Base-by-base conservation (phyloP, 257 asterid species). In the Thymus mandschuricus region DNA sequence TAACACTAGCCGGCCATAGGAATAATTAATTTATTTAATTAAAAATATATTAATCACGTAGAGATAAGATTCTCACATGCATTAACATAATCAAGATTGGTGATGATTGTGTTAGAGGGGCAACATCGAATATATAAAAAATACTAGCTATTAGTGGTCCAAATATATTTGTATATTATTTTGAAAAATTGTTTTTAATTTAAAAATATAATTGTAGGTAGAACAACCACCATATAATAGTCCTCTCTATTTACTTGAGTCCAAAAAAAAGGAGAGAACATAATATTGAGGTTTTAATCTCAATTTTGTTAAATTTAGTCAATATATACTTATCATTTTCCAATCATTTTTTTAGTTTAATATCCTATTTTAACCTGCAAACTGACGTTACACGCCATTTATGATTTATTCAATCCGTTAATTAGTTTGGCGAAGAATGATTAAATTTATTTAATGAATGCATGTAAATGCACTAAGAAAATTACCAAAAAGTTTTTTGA, bases 71-170 rank as follows among this genome's bases (percentile, higher is more conserved):
- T 59, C 49, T 15, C 54, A 9, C 55, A 60, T 60, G 68, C 49
- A 67, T 48, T 67, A 29, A 44, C 30, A 35, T 41, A 63, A 62
- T 21, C 50, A 41, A 43, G 31, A 8, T 48, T n/a, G 31, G 15
- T 33, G 33, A 69, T 31, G 66, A 74, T 27, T 48, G 46, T 58
- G 68, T 66, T 40, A 57, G 68, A 66, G 40, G 62, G 67, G 66
- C 38, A 45, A 27, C 75, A 30, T 38, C 51, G 49, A 61, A 72
- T 65, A 68, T 67, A 68, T 45, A 60, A 3, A 6, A 6, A 38
- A 38, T 38, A 61, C 27, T 35, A 7, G 41, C 41, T 38, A 21
- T 21, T 21, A 29, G 63, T 55, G 60, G 41, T 68, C 71, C 80
- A 58, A 15, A 13, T 49, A 4, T 49, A 2, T 5, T 2, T 50